Base-by-base conservation (phyloP, 2,329 filamentous ascomycete species). In the Penicillium rolfsii region DNA sequence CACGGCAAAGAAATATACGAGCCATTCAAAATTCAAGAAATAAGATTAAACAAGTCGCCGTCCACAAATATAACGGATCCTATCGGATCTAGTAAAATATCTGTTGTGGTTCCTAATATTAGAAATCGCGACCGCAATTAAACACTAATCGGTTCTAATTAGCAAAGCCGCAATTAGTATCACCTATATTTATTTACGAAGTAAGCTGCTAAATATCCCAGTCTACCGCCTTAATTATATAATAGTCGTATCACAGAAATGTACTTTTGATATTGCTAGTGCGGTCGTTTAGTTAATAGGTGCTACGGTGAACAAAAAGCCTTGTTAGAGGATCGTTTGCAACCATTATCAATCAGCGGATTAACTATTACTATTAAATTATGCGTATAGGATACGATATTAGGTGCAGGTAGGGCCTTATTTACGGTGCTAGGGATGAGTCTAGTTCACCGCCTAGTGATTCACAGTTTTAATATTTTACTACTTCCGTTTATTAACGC, bases 401-500 rank as follows among this genome's bases (percentile, higher is more conserved):
- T n/a, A n/a, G n/a, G n/a, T n/a, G n/a, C n/a, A n/a, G n/a, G n/a
- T n/a, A n/a, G n/a, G n/a, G n/a, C n/a, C n/a, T n/a, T n/a, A n/a
- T n/a, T n/a, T n/a, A n/a, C n/a, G n/a, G n/a, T n/a, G n/a, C 43
- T 7, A 46, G 43, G 43, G 43, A 46, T 46, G 24, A 46, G 22
- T 6, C 43, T 46, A 4, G 43, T 46, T 46, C 43, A 46, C 43
- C 43, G 43, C 43, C 43, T 46, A 4, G 43, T 1, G 19, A 46
- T 46, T n/a, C 43, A 46, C 24, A 46, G 43, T 46, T 46, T 28
- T 22, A 46, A 46, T 22, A 22, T 46, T 46, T 46, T 22, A 46
- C 43, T 22, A 46, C 43, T 46, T 46, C 43, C 43, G 43, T 46
- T 45, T 45, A 45, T 45, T 19, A 45, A 45, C 41, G 41, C 41